Conservation (phyloP, 306 rosid genomes). For the Myrica gale region DNA sequence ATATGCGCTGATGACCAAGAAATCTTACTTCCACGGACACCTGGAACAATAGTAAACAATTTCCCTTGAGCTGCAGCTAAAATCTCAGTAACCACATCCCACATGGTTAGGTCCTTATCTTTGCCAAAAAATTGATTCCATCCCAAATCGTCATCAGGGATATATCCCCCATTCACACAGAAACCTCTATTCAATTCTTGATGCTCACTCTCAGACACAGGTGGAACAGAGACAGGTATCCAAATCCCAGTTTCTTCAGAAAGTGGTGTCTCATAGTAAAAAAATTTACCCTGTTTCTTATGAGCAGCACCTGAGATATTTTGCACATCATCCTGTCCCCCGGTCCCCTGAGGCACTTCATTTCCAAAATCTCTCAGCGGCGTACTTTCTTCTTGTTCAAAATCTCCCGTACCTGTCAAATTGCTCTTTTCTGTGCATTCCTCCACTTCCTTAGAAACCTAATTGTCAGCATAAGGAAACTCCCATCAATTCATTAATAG, state of each 20-base stretch:
- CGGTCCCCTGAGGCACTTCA: not conserved
- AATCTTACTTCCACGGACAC: conserved; percentile 15
- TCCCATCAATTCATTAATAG: not conserved
- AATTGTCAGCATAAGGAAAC: conserved; percentile 2
- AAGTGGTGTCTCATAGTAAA: conserved; percentile 22
- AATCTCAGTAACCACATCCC: conserved; percentile 30
- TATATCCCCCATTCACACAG: conserved; percentile 8
- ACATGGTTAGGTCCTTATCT: conserved; percentile 24
- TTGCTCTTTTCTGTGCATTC: not conserved
- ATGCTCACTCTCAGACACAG: conserved; percentile 4
- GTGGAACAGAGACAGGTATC: conserved; percentile 24
- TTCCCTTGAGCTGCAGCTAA: conserved; percentile 20
- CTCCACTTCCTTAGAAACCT: conserved; percentile 9
- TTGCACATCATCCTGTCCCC: not conserved
- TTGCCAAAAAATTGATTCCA: conserved; percentile 16
- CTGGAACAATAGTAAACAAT: conserved; percentile 9
- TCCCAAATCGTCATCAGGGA: conserved; percentile 18
- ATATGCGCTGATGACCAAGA: conserved; percentile 10
- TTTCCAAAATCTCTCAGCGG: not conserved
- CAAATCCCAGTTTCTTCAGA: conserved; percentile 26
- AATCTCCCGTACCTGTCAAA: not conserved
- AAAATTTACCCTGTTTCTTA: conserved; percentile 9
- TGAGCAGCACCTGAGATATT: not conserved
- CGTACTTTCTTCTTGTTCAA: not conserved
- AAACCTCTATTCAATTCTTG: conserved; percentile 8